These are phyloP conservation scores for Penicillium argentinense DNA, from an alignment of 495 filamentous ascomycete species.

Conservation along the genomic window DNA sequence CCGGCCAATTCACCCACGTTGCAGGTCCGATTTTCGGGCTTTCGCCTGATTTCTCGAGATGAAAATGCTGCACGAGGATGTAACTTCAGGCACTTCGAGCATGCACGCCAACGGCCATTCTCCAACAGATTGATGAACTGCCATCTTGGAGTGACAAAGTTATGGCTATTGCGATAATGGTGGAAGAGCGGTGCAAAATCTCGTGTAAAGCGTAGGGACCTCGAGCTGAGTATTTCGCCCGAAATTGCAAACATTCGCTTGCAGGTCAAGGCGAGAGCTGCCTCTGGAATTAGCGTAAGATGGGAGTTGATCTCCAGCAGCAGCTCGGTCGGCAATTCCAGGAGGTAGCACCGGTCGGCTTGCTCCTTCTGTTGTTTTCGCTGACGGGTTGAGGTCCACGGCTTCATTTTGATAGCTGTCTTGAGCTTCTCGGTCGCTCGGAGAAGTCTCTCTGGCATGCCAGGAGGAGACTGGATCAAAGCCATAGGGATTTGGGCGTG, in stretches of 20 bases:
- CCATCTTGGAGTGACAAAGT: conserved; percentile 43
- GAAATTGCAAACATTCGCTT: conserved; percentile 44
- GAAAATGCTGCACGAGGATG: conserved; percentile 41
- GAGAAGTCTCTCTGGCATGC: conserved; percentile 32
- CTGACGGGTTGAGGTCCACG: conserved; percentile 24
- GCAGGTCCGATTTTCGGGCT: conserved; percentile 38
- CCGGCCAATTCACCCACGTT: conserved; percentile 42
- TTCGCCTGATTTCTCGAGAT: conserved; percentile 36
- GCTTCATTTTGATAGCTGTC: conserved; percentile 32
- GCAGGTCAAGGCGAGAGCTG: conserved; percentile 45
- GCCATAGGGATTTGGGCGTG: conserved; percentile 15
- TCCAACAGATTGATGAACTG: conserved; percentile 42
- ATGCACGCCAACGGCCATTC: conserved; percentile 39
- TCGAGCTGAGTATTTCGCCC: conserved; percentile 31
- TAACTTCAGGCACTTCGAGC: conserved; percentile 47
- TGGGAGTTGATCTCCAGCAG: conserved; percentile 44
- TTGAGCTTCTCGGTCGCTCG: conserved; percentile 37
- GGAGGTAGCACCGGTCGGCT: conserved; percentile 31
- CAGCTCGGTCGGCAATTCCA: conserved; percentile 47
- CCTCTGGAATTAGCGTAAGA: conserved; percentile 38
- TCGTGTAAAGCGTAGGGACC: conserved; percentile 41
- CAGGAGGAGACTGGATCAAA: conserved; percentile 16
- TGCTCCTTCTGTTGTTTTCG: conserved; percentile 18
- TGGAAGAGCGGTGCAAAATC: conserved; percentile 49
- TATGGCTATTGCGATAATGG: conserved; percentile 44